phyloP scores from a whole-genome alignment of 805 yeast genomes.

The Candida montana region DNA sequence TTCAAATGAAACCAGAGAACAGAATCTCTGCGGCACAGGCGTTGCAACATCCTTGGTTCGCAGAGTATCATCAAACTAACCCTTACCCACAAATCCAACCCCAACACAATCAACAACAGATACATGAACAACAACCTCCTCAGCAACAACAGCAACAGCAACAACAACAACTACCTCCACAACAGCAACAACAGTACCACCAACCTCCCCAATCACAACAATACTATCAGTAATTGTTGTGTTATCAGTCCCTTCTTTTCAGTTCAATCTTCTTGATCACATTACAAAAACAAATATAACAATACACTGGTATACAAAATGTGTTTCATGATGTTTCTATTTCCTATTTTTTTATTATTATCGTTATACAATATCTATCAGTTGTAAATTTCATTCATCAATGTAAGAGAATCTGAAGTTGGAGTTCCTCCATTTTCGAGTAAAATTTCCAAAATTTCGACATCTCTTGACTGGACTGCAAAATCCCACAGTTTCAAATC shows the following conservation, averaged over 20 bases:
- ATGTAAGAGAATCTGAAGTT: slow-evolving; percentile 13
- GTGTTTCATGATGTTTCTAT: too few species aligned
- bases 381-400: not conserved
- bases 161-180: too few species aligned
- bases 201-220: slow-evolving; percentile 9
- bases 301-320: too few species aligned
- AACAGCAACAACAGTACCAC: slow-evolving; percentile 7
- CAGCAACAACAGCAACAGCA: slow-evolving; percentile 2
- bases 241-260: not conserved
- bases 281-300: too few species aligned
- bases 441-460: slow-evolving; percentile 10
- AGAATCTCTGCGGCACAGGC: slow-evolving; percentile 94
- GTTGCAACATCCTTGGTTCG: slow-evolving; percentile 86
- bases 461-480: slow-evolving; percentile 7
- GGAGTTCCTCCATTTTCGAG: slow-evolving; percentile 21
- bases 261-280: not conserved
- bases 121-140: slow-evolving; percentile 6
- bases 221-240: slow-evolving; percentile 11
- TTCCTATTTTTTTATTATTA: too few species aligned
- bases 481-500: slow-evolving; percentile 20
- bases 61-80: slow-evolving; percentile 46
- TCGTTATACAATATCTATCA: not conserved
- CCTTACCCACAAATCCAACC: slow-evolving; percentile 1
- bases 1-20: slow-evolving; percentile 90
- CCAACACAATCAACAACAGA: slow-evolving; percentile 2